These are phyloP conservation scores for Cruciata laevipes DNA, from an alignment of 257 asterid genomes.

Conservation along the genomic window DNA sequence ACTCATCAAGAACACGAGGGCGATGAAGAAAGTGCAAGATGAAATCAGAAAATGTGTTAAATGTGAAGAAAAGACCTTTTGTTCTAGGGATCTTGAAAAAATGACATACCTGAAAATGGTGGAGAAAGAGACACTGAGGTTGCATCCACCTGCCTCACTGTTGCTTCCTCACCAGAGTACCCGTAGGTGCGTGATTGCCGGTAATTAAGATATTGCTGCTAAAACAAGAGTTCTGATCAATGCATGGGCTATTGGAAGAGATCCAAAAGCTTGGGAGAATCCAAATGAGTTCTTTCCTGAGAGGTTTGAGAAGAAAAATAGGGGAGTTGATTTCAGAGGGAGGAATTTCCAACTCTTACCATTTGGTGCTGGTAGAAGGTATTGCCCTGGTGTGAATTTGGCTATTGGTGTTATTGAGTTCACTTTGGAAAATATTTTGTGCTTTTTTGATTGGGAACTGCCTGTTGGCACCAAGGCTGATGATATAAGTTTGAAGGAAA, in stretches of 20 bases:
- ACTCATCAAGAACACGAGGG: constrained; percentile 1
- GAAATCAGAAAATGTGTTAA: background rate
- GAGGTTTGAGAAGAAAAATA: background rate
- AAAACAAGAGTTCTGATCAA: constrained; percentile 2
- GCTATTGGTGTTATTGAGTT: constrained; percentile 1
- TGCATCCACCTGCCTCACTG: constrained; percentile 4
- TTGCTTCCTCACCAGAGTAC: background rate
- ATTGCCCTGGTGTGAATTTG: background rate
- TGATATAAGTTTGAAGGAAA: constrained; percentile 4
- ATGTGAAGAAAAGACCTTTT: background rate
- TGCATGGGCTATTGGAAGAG: constrained; percentile 5
- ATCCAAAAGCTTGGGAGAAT: background rate
- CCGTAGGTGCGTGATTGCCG: background rate
- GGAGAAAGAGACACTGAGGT: constrained; percentile 1
- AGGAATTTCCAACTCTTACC: background rate
- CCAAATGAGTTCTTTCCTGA: constrained; percentile 2
- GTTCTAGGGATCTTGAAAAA: background rate
- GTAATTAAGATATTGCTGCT: background rate
- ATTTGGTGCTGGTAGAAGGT: constrained; percentile 5
- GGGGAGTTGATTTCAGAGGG: constrained; percentile 4
- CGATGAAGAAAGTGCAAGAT: constrained; percentile 1
- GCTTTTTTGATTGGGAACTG: background rate
- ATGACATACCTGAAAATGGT: constrained; percentile 3
- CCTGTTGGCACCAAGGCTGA: constrained; percentile 1
- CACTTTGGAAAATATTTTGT: background rate